Evolutionary conservation across 352 stramenopile genomes (phyloP), one percentile per base, ranked within the genome.

Genomic region (Aphanomyces euteiches): DNA sequence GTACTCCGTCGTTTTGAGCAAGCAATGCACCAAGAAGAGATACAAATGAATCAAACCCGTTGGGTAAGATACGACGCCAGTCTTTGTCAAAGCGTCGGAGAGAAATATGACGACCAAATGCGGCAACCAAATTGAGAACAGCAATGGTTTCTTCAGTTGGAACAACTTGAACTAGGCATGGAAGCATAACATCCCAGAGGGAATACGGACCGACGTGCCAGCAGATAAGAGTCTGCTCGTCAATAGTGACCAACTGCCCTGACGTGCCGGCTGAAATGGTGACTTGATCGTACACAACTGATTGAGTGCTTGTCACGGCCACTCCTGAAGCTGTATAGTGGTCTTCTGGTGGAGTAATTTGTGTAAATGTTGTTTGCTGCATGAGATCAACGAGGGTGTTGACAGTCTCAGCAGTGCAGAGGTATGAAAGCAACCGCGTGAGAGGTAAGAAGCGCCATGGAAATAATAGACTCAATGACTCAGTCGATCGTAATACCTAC

Each of bases 121-220:
- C 21, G 50, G 50, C 50, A 28, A 58, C 7, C 50, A 17, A 58
- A 36, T 58, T 8, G 15, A 58, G 21, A 12, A 28, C 17, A 17
- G 50, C 50, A 8, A 36, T 28, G 15, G 50, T 28, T 7, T 36
- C 43, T 12, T 12, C 43, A 28, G 28, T 28, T 28, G 28, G 28
- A n/a, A 50, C 43, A n/a, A 1, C 17, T 12, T 50, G 43, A n/a
- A 50, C 17, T 10, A 67, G 60, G 21, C 60, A 41, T 15, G 36
- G 60, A 4, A 67, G 47, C n/a, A 67, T 8, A n/a, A 67, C 54
- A 12, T 37, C 28, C 39, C 36, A 57, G 4, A 67, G 28, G 10
- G 54, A 37, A n/a, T 60, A 60, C 15, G 37, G 60, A 15, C 17
- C 60, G 2, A 56, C 15, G 47, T 67, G 60, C 60, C 60, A 67